Evolutionary conservation across 306 rosid species (phyloP).

Genomic region (Malus orientalis): DNA sequence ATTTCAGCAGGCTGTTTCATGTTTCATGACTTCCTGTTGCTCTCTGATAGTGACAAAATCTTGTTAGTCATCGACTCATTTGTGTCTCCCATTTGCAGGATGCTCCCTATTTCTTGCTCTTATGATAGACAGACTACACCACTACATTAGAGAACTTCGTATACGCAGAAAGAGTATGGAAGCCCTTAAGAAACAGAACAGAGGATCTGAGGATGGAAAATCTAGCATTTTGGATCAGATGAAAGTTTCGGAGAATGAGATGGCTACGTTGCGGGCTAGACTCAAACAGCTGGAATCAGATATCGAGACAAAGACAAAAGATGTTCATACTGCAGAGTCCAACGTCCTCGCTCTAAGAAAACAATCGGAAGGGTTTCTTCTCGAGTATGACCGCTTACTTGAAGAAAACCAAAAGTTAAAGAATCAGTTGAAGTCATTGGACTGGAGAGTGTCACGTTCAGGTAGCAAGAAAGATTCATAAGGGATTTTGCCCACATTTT

Average conservation of each 20-base stretch:
- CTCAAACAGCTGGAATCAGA: constrained; percentile 55
- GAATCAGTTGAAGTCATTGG: constrained; percentile 47
- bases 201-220: constrained; percentile 53
- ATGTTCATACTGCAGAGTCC: constrained; percentile 52
- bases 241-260: constrained; percentile 55
- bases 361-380: constrained; percentile 94
- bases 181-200: constrained; percentile 63
- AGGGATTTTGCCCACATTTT: constrained; percentile 16
- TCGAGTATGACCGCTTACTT: constrained; percentile 84
- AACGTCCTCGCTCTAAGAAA: constrained; percentile 68
- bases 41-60: not conserved
- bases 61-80: constrained; percentile 4
- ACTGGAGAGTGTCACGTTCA: constrained; percentile 44
- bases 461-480: constrained; percentile 69
- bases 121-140: constrained; percentile 85
- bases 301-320: constrained; percentile 52
- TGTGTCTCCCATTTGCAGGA: constrained; percentile 49
- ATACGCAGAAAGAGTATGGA: constrained; percentile 81
- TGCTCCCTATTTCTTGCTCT: constrained; percentile 63
- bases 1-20: not conserved
- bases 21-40: not conserved
- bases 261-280: constrained; percentile 29
- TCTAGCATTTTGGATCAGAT: constrained; percentile 31
- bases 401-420: constrained; percentile 83
- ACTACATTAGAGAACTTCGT: constrained; percentile 78